Percentiles rank a stretch among this genome's conserved stretches.
These are phyloP conservation scores for Heimioporus retisporus DNA, from an alignment of 1,284 basidiomycete genomes.

Conservation along the genomic window DNA sequence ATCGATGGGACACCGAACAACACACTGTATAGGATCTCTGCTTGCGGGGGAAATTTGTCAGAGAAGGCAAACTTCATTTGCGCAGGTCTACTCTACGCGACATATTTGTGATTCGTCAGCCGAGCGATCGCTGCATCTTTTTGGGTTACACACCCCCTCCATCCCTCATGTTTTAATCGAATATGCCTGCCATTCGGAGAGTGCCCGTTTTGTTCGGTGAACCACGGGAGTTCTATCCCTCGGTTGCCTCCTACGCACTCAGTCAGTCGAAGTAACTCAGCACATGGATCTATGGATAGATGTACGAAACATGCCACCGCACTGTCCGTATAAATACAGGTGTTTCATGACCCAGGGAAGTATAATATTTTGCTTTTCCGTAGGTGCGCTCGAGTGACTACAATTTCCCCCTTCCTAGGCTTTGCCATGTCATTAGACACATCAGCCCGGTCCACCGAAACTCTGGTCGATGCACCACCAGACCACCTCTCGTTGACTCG, in stretches of 20 bases:
- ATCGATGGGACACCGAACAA: too few species aligned
- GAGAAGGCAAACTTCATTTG: too few species aligned
- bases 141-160: neutral
- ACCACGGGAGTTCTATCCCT: neutral
- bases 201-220: constrained; percentile 1
- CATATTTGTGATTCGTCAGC: too few species aligned
- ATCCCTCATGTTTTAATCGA: constrained; percentile 4
- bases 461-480: constrained; percentile 31
- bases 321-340: neutral
- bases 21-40: too few species aligned
- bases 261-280: neutral
- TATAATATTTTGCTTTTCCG: neutral
- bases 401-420: neutral
- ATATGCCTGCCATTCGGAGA: neutral
- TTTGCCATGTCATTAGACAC: constrained; percentile 22
- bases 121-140: too few species aligned
- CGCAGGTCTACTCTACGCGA: too few species aligned
- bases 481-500: constrained; percentile 33
- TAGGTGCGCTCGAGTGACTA: constrained; percentile 8
- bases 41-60: too few species aligned
- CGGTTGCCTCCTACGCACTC: neutral
- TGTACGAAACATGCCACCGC: neutral
- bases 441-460: constrained; percentile 27
- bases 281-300: neutral
- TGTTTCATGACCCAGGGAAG: constrained; percentile 13